These are phyloP conservation scores for Pleurotus pulmonarius DNA, from an alignment of 768 basidiomycete species.

Conservation along the genomic window DNA sequence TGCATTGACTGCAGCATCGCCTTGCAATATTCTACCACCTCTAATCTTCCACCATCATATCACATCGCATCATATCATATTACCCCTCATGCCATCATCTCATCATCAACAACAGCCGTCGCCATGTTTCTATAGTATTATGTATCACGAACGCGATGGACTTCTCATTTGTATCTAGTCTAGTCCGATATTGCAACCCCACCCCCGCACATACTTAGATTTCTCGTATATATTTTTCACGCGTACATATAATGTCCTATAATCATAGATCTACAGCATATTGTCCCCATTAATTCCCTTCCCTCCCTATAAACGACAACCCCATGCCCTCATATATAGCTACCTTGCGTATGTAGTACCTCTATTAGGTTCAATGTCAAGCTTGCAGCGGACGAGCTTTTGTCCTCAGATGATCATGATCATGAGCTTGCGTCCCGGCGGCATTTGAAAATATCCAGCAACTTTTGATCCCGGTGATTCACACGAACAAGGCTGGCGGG, in stretches of 20 bases:
- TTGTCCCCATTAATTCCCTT: too few species aligned
- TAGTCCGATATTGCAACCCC: neutral
- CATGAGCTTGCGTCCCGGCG: too few species aligned
- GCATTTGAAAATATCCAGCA: too few species aligned
- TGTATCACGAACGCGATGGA: neutral
- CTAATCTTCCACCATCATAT: neutral
- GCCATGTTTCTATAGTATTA: neutral
- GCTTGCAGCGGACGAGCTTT: too few species aligned
- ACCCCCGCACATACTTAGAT: neutral
- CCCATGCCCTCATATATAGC: too few species aligned
- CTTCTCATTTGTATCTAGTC: neutral
- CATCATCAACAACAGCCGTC: too few species aligned
- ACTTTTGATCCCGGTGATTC: too few species aligned
- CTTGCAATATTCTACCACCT: neutral
- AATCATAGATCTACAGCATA: neutral
- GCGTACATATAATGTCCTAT: neutral
- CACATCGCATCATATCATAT: neutral
- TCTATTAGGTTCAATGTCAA: too few species aligned
- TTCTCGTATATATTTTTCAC: neutral
- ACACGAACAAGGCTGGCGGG: too few species aligned
- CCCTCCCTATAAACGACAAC: too few species aligned
- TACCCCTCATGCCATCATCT: neutral
- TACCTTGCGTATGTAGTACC: too few species aligned
- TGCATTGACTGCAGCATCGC: conserved; percentile 7
- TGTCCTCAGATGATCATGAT: too few species aligned